These are phyloP conservation scores for Tylopilus vinaceipallidus DNA, from an alignment of 768 basidiomycete genomes.

Conservation along the genomic window DNA sequence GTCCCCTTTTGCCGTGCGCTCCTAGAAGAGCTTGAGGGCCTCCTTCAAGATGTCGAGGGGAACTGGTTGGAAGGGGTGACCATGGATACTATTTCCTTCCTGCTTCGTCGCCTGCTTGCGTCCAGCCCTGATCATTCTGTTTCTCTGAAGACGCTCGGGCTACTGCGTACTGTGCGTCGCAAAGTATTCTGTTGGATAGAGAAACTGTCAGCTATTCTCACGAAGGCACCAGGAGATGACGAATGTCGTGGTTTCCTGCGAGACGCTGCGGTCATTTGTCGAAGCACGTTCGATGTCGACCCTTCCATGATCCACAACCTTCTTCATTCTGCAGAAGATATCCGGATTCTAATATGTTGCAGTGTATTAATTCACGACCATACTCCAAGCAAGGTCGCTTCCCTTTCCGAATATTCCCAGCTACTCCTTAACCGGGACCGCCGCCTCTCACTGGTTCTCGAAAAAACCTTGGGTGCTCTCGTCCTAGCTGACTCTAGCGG, in stretches of 20 bases:
- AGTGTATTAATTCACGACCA: constrained; percentile 28
- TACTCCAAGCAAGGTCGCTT: constrained; percentile 11
- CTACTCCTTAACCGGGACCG: constrained; percentile 31
- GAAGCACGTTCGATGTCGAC: constrained; percentile 33
- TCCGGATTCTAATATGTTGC: constrained; percentile 22
- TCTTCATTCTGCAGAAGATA: constrained; percentile 22
- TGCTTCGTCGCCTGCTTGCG: constrained; percentile 38
- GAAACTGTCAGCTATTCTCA: constrained; percentile 29
- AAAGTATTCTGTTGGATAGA: constrained; percentile 38
- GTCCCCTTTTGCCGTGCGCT: constrained; percentile 37
- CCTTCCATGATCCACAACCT: constrained; percentile 2
- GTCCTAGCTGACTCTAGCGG: neutral
- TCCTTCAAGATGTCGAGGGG: constrained; percentile 34
- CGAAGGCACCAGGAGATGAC: constrained; percentile 6
- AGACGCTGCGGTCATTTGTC: constrained; percentile 40
- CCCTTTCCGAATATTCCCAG: constrained; percentile 5
- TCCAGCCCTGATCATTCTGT: constrained; percentile 16
- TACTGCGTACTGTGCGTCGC: constrained; percentile 34
- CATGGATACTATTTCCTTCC: constrained; percentile 33
- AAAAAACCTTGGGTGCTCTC: constrained; percentile 5
- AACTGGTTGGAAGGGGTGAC: constrained; percentile 42
- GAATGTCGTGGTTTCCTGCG: constrained; percentile 27
- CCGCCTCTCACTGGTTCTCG: constrained; percentile 28
- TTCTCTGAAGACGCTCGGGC: constrained; percentile 12
- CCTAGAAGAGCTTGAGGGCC: constrained; percentile 34